Evolutionary conservation across 2,329 filamentous ascomycete genomes (phyloP).

Genomic region (Parascedosporium putredinis): DNA sequence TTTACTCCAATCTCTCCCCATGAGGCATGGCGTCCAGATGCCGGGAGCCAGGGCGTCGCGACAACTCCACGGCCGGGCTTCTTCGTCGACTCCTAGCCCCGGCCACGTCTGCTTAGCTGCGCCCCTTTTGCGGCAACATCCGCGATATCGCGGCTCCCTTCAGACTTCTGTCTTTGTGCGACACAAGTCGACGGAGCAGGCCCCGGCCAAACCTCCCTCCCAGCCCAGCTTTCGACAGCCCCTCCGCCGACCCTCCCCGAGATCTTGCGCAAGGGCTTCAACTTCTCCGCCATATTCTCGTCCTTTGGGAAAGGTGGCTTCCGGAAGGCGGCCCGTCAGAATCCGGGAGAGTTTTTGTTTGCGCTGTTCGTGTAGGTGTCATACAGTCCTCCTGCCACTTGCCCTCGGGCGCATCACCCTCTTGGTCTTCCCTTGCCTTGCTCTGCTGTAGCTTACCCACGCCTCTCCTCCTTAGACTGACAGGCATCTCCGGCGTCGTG

Average conservation of each 20-base stretch:
- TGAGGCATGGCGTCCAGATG: background rate
- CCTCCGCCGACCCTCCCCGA: conserved; percentile 1
- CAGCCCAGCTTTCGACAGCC: background rate
- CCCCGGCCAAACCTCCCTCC: background rate
- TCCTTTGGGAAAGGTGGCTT: conserved; percentile 17
- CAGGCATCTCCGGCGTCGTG: conserved; percentile 19
- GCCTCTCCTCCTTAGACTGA: conserved; percentile 29
- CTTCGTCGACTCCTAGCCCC: background rate
- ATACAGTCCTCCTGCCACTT: background rate
- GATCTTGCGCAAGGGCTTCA: conserved; percentile 5
- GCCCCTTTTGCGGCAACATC: no score
- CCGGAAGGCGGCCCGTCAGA: conserved; percentile 27
- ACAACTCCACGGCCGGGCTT: background rate
- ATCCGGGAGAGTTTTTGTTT: conserved; percentile 31
- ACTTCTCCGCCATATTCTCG: conserved; percentile 3
- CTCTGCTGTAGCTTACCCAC: background rate
- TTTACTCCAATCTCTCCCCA: background rate
- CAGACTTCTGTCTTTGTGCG: background rate
- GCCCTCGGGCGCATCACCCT: no score
- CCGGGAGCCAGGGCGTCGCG: background rate
- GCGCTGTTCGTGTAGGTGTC: conserved; percentile 29
- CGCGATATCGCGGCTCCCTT: no score
- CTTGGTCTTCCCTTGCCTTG: no score
- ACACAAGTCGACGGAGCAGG: conserved; percentile 2
- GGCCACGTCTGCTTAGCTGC: background rate